A percentile compares a stretch with the other conserved stretches of the same genome.
Conservation (phyloP, 2,329 filamentous ascomycete genomes). For the Cladorrhinum sp. region DNA sequence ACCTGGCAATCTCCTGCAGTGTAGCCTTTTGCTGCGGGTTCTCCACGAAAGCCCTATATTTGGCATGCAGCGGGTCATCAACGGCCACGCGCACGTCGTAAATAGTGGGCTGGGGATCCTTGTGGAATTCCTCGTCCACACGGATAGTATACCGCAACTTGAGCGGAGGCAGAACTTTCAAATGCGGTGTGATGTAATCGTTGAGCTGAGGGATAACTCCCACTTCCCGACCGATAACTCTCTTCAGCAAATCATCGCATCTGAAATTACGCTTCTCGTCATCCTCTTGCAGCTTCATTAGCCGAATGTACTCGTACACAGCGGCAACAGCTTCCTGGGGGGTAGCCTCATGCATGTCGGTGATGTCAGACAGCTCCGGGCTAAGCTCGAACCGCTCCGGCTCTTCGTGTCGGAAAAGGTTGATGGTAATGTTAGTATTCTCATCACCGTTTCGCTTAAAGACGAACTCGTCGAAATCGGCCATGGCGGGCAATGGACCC, state of each 20-base stretch:
- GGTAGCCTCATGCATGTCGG: conserved; percentile 84
- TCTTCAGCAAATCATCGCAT: conserved; percentile 72
- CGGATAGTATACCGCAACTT: conserved; percentile 89
- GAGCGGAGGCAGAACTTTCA: conserved; percentile 76
- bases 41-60: conserved; percentile 62
- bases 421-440: conserved; percentile 87
- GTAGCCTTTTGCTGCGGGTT: conserved; percentile 68
- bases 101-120: conserved; percentile 71
- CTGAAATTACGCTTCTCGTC: conserved; percentile 91
- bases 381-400: conserved; percentile 82
- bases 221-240: conserved; percentile 72
- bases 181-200: conserved; percentile 74
- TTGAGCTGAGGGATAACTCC: conserved; percentile 84
- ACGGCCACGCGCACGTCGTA: conserved; percentile 86
- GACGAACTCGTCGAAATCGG: conserved; percentile 85
- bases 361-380: conserved; percentile 73
- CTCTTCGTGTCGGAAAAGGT: conserved; percentile 77
- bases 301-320: conserved; percentile 91
- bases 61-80: conserved; percentile 74
- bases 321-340: conserved; percentile 85
- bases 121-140: conserved; percentile 80
- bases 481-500: conserved; percentile 54
- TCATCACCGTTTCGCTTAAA: conserved; percentile 92
- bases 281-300: conserved; percentile 84
- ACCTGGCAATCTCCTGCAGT: conserved; percentile 69